Evolutionary conservation across 2,329 filamentous ascomycete genomes (phyloP), one percentile per base, ranked within the genome.

Genomic region (Talaromyces amestolkiae): DNA sequence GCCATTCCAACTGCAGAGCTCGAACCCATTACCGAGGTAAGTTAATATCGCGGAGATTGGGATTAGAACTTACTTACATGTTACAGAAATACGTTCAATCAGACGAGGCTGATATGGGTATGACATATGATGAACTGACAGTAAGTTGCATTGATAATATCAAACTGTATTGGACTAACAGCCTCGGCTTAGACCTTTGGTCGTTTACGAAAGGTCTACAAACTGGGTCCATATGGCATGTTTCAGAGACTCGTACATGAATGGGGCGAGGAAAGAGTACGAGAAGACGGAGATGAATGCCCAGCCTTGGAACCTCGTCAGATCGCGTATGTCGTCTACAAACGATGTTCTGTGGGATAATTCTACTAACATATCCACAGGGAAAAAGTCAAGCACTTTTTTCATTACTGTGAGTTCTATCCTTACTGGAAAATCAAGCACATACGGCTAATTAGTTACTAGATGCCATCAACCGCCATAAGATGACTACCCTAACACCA

Each of bases 1-100:
- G 88, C 87, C 0, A 75, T 79, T 0, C 87, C 86, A 2, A 87
- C 86, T 0, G 86, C 86, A 2, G 87, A 89, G 73, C 79, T 86
- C 73, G 84, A 89, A 69, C 89, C 89, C 8, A 85, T 91, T 56
- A 88, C 87, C 0, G 82, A 84, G 27, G 27, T 3, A 31, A 5
- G 79, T 79, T 19, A 89, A 89, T 70, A 81, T 43, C 7, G 81
- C 6, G 10, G 22, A 31, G 15, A 8, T 51, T 31, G 17, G 15
- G 19, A 24, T 27, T 15, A 27, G 6, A 15, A 35, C 17, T 7
- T 56, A 8, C 53, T 56, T 11, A 56, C 33, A 11, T 37, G 15
- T 37, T 83, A 86, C 51, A 69, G 65, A 27, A 53, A 59, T 64
- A 66, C n/a, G 63, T 69, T 10, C 59, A 58, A 66, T 78, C 76